phyloP scores from a whole-genome alignment of 257 asterid species.

The Solanum chmielewskii region DNA sequence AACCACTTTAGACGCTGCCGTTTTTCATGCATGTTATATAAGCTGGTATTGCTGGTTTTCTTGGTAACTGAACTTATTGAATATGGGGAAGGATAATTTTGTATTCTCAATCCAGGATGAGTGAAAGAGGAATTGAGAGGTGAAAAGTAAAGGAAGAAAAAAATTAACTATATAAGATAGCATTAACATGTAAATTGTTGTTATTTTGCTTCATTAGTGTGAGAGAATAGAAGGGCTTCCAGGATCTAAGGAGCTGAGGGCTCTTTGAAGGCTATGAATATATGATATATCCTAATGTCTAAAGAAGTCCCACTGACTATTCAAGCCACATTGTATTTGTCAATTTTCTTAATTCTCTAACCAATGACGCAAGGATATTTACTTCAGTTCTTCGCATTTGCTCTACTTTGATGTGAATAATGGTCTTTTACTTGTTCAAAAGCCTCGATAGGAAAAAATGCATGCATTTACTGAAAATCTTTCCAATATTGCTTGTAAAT shows the following conservation, averaged over 20 bases:
- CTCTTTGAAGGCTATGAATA: neutral
- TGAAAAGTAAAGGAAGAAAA: neutral
- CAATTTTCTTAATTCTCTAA: neutral
- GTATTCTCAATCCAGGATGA: neutral
- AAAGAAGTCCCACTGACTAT: neutral
- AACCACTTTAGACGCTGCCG: neutral
- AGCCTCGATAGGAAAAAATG: neutral
- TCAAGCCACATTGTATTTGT: neutral
- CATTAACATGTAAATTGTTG: neutral
- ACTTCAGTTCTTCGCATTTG: neutral
- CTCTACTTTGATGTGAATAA: neutral
- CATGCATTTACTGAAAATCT: neutral
- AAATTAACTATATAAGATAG: neutral
- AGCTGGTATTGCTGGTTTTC: neutral
- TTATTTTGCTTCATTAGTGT: neutral
- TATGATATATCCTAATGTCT: neutral
- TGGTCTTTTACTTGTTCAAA: neutral
- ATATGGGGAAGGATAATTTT: neutral
- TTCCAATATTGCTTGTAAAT: neutral
- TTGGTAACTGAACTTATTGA: neutral
- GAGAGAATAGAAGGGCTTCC: neutral
- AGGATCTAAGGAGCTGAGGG: neutral
- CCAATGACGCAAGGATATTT: neutral
- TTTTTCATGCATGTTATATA: neutral
- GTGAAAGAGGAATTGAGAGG: neutral